These are phyloP conservation scores for Pyrenula massariospora DNA, from an alignment of 495 filamentous ascomycete species.

Conservation along the genomic window DNA sequence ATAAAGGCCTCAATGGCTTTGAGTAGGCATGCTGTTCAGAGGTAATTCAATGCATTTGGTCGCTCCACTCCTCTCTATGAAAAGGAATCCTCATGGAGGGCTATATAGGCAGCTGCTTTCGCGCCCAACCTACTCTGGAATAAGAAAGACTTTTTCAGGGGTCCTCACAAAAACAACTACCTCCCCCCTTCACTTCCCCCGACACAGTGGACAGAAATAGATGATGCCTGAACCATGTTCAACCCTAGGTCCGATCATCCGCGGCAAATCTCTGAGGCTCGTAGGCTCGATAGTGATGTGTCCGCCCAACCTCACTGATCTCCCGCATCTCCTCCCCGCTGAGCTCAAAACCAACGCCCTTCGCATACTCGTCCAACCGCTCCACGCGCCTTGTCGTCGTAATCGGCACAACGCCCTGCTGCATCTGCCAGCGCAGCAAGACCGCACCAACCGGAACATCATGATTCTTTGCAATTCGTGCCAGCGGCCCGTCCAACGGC, in stretches of 20 bases:
- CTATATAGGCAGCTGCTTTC: too few species aligned
- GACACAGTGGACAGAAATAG: too few species aligned
- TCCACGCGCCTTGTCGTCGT: constrained; percentile 57
- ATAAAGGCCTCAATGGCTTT: too few species aligned
- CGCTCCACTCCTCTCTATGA: too few species aligned
- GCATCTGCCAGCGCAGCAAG: constrained; percentile 58
- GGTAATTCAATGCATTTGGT: too few species aligned
- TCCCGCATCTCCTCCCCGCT: constrained; percentile 50
- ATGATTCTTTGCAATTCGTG: constrained; percentile 50
- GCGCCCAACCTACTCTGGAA: too few species aligned
- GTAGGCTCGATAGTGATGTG: constrained; percentile 49
- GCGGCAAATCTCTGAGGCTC: constrained; percentile 39
- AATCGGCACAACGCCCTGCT: constrained; percentile 55
- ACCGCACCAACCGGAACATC: constrained; percentile 51
- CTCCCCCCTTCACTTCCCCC: too few species aligned
- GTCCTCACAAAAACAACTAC: too few species aligned
- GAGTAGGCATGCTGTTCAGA: too few species aligned
- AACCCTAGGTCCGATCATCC: constrained; percentile 39
- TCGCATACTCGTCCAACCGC: constrained; percentile 44
- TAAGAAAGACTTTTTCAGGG: too few species aligned
- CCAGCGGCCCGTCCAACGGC: constrained; percentile 46
- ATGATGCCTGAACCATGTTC: too few species aligned
- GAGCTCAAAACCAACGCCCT: constrained; percentile 47
- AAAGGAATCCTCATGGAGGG: too few species aligned
- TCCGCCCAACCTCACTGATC: constrained; percentile 36